Evolutionary conservation across 306 rosid genomes (phyloP).

Genomic region (Dryas octopetala): DNA sequence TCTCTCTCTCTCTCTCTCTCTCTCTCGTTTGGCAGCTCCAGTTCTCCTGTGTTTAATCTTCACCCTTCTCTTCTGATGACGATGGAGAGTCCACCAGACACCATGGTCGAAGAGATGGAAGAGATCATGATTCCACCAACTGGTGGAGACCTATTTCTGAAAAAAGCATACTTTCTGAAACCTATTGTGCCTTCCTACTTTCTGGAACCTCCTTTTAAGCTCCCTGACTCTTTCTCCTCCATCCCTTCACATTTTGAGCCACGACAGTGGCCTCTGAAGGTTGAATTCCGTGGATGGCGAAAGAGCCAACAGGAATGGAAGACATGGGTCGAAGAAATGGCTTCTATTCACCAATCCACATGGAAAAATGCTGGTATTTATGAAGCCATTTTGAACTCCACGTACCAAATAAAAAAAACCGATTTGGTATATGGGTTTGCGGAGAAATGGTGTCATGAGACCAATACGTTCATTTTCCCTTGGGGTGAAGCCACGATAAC

Average conservation of each 20-base stretch:
- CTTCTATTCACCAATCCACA: constrained; percentile 32
- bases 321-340: constrained; percentile 22
- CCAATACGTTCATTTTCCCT: constrained; percentile 25
- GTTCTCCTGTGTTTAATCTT: background rate
- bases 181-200: constrained; percentile 7
- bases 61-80: too few species aligned
- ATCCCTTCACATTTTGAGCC: constrained; percentile 7
- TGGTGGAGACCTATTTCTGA: constrained; percentile 36
- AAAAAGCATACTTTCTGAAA: constrained; percentile 41
- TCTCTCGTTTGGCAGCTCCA: too few species aligned
- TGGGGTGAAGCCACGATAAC: constrained; percentile 40
- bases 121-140: constrained; percentile 51
- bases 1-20: too few species aligned
- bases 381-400: constrained; percentile 24
- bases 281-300: constrained; percentile 15
- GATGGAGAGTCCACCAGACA: constrained; percentile 9
- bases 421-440: constrained; percentile 14
- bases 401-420: background rate
- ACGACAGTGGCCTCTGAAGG: background rate
- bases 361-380: constrained; percentile 20
- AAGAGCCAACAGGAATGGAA: constrained; percentile 1
- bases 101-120: constrained; percentile 36
- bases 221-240: constrained; percentile 7
- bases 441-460: constrained; percentile 23
- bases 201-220: constrained; percentile 1